Evolutionary conservation across 768 basidiomycete genomes (phyloP).

Genomic region (Lentinula edodes): DNA sequence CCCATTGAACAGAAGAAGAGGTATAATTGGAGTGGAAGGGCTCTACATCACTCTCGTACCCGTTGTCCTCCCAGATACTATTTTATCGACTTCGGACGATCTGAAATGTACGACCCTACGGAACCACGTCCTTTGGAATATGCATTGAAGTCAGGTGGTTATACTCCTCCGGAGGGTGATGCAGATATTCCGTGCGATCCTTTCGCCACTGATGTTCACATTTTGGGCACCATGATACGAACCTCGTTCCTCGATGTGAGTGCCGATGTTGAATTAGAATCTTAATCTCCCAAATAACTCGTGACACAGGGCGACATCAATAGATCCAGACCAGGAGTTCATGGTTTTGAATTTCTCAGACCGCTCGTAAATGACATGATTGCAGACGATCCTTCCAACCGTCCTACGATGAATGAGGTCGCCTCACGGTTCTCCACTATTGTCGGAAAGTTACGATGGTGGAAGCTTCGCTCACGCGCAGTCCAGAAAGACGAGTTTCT

Average conservation of each 20-base stretch:
- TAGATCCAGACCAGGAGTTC: not conserved
- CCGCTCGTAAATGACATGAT: slow-evolving; percentile 8
- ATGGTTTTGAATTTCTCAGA: slow-evolving; percentile 8
- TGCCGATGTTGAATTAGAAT: not conserved
- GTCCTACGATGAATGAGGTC: slow-evolving; percentile 12
- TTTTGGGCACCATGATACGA: slow-evolving; percentile 31
- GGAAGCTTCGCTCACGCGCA: slow-evolving; percentile 4
- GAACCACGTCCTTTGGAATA: slow-evolving; percentile 19
- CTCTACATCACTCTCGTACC: slow-evolving; percentile 19
- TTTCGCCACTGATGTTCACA: slow-evolving; percentile 39
- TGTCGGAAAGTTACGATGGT: not conserved
- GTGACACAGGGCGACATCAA: not conserved
- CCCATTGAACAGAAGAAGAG: not conserved
- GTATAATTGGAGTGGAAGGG: slow-evolving; percentile 3
- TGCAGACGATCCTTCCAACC: slow-evolving; percentile 1
- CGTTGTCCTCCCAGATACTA: slow-evolving; percentile 28
- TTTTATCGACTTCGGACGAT: slow-evolving; percentile 33
- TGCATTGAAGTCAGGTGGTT: slow-evolving; percentile 22
- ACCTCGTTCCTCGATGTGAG: slow-evolving; percentile 8
- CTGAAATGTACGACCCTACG: slow-evolving; percentile 21
- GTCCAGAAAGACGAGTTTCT: not conserved
- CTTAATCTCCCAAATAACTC: not conserved
- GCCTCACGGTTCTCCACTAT: slow-evolving; percentile 5
- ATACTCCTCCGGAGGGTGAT: slow-evolving; percentile 24
- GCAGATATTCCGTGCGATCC: slow-evolving; percentile 24